Evolutionary conservation across 768 basidiomycete genomes (phyloP).

Genomic region (Agaricus sinodeliciosus): DNA sequence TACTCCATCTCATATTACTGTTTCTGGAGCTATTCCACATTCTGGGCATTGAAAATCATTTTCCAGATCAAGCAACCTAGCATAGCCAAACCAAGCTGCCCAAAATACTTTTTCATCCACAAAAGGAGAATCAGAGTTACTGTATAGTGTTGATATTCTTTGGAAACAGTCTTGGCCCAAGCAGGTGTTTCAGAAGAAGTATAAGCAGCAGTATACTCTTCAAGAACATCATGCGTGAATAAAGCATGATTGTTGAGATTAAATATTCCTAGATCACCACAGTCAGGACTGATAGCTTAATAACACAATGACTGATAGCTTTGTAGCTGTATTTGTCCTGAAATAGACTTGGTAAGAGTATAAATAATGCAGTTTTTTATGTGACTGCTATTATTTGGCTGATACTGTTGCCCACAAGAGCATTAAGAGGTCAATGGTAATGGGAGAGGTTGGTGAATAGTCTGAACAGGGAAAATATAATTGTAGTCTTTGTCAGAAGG

Average conservation of each 20-base stretch:
- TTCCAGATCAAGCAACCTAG: conserved; percentile 15
- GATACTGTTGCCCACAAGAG: not conserved
- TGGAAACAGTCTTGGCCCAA: conserved; percentile 17
- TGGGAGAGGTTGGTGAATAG: not conserved
- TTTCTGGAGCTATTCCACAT: conserved; percentile 22
- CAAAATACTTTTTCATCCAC: conserved; percentile 23
- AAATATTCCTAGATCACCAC: conserved; percentile 20
- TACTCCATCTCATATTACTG: conserved; percentile 28
- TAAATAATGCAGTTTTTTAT: conserved; percentile 11
- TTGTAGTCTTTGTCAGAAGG: not conserved
- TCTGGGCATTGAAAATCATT: conserved; percentile 19
- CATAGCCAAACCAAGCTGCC: conserved; percentile 27
- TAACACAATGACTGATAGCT: conserved; percentile 6
- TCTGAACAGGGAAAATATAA: not conserved
- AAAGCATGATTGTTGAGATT: conserved; percentile 26
- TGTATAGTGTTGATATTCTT: conserved; percentile 16
- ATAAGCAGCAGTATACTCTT: conserved; percentile 25
- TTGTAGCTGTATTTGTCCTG: conserved; percentile 13
- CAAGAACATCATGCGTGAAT: conserved; percentile 25
- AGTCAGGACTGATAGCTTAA: conserved; percentile 25
- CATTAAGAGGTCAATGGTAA: not conserved
- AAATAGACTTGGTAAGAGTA: conserved; percentile 1
- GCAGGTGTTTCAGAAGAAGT: conserved; percentile 29
- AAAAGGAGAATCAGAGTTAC: conserved; percentile 13
- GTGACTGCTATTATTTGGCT: not conserved